Evolutionary conservation across 805 yeast genomes (phyloP).

Genomic region (Wickerhamomyces canadensis): DNA sequence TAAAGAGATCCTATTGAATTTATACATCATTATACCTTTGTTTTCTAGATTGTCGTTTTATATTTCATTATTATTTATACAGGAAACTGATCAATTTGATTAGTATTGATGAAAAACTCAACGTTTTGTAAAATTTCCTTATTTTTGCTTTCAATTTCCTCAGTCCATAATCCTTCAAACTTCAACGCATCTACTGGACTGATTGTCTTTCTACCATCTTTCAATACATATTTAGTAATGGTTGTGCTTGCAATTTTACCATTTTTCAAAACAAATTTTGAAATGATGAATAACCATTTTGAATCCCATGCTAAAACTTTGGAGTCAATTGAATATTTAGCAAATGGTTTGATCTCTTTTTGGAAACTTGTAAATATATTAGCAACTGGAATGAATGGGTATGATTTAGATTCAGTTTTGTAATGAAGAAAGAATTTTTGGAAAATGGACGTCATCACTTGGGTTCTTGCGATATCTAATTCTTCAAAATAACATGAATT

Average conservation of each 20-base stretch:
- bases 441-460: constrained; percentile 50
- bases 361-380: constrained; percentile 62
- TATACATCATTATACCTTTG: too few relatives aligned
- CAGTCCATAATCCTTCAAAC: constrained; percentile 50
- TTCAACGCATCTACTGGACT: constrained; percentile 55
- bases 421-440: constrained; percentile 47
- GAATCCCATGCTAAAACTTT: constrained; percentile 76
- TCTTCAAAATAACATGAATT: constrained; percentile 83
- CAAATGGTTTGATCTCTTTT: constrained; percentile 68
- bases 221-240: constrained; percentile 76
- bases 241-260: constrained; percentile 46
- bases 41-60: too few relatives aligned
- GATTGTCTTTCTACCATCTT: constrained; percentile 71
- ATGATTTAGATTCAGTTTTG: constrained; percentile 33
- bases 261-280: constrained; percentile 47
- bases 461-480: constrained; percentile 72
- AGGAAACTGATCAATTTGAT: constrained; percentile 28
- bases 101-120: constrained; percentile 31
- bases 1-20: too few relatives aligned
- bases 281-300: constrained; percentile 76
- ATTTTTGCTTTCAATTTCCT: constrained; percentile 40
- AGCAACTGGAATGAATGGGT: constrained; percentile 67
- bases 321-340: constrained; percentile 47
- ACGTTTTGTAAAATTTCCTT: constrained; percentile 35
- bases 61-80: constrained; percentile 10